Conservation (phyloP, 371 early-diverging fungal genomes). For the Mucor circinelloides region DNA sequence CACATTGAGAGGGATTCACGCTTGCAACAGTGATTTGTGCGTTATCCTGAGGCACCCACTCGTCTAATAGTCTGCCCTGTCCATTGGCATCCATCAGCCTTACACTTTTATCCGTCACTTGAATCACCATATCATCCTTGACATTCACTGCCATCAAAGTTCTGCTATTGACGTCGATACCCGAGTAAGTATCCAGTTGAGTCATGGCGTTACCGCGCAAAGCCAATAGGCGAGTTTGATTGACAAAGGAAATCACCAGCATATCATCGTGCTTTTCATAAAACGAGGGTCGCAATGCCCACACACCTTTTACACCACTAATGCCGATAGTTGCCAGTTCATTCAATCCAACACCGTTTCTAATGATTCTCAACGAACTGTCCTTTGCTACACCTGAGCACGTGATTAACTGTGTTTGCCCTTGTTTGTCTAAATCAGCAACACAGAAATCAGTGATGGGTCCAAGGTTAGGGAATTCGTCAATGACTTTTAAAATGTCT, state of each 20-base stretch:
- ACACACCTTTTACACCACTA: constrained; percentile 72
- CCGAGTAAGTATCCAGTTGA: constrained; percentile 31
- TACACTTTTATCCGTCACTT: constrained; percentile 47
- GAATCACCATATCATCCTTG: constrained; percentile 32
- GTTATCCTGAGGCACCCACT: constrained; percentile 56
- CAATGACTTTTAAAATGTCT: constrained; percentile 45
- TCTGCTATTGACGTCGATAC: constrained; percentile 36
- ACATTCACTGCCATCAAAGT: constrained; percentile 46
- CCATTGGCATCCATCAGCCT: constrained; percentile 34
- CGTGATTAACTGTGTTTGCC: constrained; percentile 78
- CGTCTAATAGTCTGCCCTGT: constrained; percentile 40
- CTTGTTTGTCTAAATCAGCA: constrained; percentile 79
- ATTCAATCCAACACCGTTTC: constrained; percentile 90
- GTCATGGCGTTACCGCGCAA: constrained; percentile 36
- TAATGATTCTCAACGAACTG: constrained; percentile 80
- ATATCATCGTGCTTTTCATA: constrained; percentile 48
- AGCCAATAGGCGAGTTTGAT: constrained; percentile 39
- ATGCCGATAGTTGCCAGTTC: constrained; percentile 69
- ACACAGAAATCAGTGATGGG: constrained; percentile 89
- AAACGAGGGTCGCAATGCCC: constrained; percentile 64
- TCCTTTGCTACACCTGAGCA: constrained; percentile 83
- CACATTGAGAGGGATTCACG: constrained; percentile 63
- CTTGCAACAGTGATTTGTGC: constrained; percentile 65
- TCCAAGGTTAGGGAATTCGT: constrained; percentile 76
- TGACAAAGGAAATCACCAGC: constrained; percentile 65